These are phyloP conservation scores for Rhodomyrtus tomentosa DNA, from an alignment of 345 rosid species.

Conservation along the genomic window DNA sequence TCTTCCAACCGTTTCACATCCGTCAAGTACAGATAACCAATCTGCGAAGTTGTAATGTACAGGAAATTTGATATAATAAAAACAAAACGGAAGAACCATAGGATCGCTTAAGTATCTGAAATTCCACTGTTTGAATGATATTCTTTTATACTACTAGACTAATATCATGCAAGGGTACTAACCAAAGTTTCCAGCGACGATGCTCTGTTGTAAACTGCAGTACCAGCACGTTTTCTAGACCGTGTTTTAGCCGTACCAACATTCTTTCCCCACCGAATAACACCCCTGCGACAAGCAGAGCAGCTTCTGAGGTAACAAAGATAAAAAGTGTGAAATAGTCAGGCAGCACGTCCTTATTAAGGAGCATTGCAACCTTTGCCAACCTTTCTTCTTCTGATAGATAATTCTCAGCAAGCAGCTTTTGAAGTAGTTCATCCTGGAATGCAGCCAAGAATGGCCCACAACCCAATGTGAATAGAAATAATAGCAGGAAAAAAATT, in stretches of 20 bases:
- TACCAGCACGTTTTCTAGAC: conserved; percentile 50
- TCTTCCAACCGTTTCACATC: conserved; percentile 63
- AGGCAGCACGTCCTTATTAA: background rate
- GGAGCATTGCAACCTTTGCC: conserved; percentile 1
- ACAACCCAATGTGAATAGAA: background rate
- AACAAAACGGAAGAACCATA: background rate
- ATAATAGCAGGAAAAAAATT: background rate
- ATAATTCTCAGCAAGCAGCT: conserved; percentile 54
- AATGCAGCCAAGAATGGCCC: conserved; percentile 2
- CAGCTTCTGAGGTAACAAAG: background rate
- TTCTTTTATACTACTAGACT: background rate
- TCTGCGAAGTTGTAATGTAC: conserved; percentile 21
- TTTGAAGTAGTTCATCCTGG: conserved; percentile 81
- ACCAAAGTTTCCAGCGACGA: conserved; percentile 64
- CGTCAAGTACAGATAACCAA: conserved; percentile 75
- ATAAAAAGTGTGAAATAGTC: background rate
- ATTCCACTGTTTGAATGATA: background rate
- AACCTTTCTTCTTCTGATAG: conserved; percentile 69
- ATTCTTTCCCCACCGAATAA: conserved; percentile 67
- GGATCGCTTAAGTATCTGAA: background rate
- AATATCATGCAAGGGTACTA: conserved; percentile 3
- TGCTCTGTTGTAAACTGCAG: conserved; percentile 53
- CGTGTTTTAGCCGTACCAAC: conserved; percentile 33
- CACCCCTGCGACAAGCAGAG: conserved; percentile 20
- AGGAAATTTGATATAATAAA: background rate